phyloP scores from a whole-genome alignment of 306 rosid species.

The Cajanus cajan region DNA sequence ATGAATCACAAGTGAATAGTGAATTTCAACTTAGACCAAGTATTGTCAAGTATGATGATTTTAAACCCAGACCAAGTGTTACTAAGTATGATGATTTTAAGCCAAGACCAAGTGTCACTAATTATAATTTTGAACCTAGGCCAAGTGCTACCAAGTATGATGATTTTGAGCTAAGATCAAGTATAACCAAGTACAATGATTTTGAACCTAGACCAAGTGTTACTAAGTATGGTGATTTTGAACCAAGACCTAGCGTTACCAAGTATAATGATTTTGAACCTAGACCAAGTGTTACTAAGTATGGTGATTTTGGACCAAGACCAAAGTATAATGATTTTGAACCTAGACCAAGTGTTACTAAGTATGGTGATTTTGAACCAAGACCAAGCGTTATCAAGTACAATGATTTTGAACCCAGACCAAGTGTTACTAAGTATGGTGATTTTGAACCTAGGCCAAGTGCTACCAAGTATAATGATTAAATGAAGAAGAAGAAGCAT shows the following conservation, averaged over 20 bases:
- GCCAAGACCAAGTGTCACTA: background rate
- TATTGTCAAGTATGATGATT: background rate
- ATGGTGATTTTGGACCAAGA: too few relatives aligned
- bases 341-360: background rate
- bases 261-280: background rate
- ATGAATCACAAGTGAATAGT: background rate
- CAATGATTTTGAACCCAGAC: background rate
- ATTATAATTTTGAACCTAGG: background rate
- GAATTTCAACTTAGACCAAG: too few relatives aligned
- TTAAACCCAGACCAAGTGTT: background rate
- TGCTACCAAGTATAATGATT: background rate
- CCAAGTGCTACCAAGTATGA: background rate
- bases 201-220: background rate
- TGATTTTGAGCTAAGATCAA: background rate
- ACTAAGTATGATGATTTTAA: slow-evolving; percentile 17
- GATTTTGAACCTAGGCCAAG: background rate
- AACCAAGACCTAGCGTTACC: background rate
- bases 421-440: background rate
- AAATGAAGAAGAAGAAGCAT: background rate
- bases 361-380: background rate
- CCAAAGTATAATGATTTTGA: slow-evolving; percentile 35
- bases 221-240: background rate
- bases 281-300: background rate
- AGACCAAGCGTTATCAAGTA: background rate
- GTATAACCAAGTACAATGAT: background rate